phyloP scores from a whole-genome alignment of 805 yeast genomes.

The Geotrichum ghanense region DNA sequence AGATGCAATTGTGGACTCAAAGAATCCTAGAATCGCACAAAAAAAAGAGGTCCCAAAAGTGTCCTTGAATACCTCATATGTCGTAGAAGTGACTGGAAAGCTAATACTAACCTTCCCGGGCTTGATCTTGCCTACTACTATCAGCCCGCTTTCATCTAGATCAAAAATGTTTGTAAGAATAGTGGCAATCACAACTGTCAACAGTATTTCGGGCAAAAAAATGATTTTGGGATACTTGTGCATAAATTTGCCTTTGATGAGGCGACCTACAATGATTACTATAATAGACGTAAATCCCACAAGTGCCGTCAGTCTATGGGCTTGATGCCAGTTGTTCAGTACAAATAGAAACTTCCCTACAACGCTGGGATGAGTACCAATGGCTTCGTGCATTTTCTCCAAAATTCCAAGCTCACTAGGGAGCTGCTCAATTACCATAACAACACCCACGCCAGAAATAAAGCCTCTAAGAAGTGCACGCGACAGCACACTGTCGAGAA shows the following conservation, averaged over 20 bases:
- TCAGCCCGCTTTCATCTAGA: slow-evolving; percentile 36
- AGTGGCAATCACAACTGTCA: slow-evolving; percentile 57
- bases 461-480: slow-evolving; percentile 72
- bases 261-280: slow-evolving; percentile 32
- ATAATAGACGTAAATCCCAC: slow-evolving; percentile 46
- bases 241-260: slow-evolving; percentile 29
- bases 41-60: slow-evolving; percentile 60
- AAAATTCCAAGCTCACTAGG: slow-evolving; percentile 64
- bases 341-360: slow-evolving; percentile 56
- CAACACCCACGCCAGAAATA: slow-evolving; percentile 72
- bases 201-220: slow-evolving; percentile 75
- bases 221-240: slow-evolving; percentile 32
- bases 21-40: slow-evolving; percentile 79
- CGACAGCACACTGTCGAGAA: slow-evolving; percentile 67
- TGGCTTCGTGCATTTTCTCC: slow-evolving; percentile 25
- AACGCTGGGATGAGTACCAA: slow-evolving; percentile 53
- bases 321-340: slow-evolving; percentile 30
- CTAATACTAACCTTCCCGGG: slow-evolving; percentile 38
- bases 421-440: slow-evolving; percentile 68
- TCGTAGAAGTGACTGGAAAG: slow-evolving; percentile 44
- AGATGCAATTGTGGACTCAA: slow-evolving; percentile 88
- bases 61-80: slow-evolving; percentile 38
- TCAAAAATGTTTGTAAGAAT: slow-evolving; percentile 34
- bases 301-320: slow-evolving; percentile 50
- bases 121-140: slow-evolving; percentile 57